These are phyloP conservation scores for Lizonia empirigonia DNA, from an alignment of 2,329 filamentous ascomycete genomes.

Conservation along the genomic window DNA sequence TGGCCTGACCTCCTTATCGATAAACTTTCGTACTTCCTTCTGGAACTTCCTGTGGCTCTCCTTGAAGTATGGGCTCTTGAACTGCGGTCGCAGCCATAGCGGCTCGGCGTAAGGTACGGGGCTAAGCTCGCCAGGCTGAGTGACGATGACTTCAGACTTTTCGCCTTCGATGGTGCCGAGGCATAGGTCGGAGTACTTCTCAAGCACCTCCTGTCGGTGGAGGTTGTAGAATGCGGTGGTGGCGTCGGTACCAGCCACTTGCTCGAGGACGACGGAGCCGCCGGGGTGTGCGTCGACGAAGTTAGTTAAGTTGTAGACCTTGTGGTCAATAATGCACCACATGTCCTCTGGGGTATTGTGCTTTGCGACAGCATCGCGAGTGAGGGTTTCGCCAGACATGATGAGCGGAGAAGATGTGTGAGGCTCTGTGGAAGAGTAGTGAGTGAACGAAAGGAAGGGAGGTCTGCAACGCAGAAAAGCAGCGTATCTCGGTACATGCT, in stretches of 20 bases:
- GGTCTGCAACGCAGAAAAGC: background rate
- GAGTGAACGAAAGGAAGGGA: background rate
- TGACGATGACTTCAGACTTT: constrained; percentile 73
- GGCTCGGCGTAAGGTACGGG: constrained; percentile 84
- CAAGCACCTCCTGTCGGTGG: constrained; percentile 85
- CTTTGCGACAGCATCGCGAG: constrained; percentile 69
- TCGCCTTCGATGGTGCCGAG: constrained; percentile 78
- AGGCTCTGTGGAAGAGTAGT: background rate
- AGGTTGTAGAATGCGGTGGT: constrained; percentile 89
- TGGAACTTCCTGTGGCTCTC: constrained; percentile 73
- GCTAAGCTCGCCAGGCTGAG: constrained; percentile 72
- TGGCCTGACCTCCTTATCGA: constrained; percentile 71
- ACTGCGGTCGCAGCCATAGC: constrained; percentile 77
- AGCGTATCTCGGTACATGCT: constrained; percentile 15
- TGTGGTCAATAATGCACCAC: constrained; percentile 85
- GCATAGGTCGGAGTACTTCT: constrained; percentile 76
- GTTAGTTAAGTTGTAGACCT: constrained; percentile 84
- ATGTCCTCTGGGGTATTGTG: constrained; percentile 77
- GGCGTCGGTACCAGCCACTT: constrained; percentile 81
- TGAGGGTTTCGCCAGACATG: constrained; percentile 48
- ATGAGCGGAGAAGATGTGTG: constrained; percentile 6
- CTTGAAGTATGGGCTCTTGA: constrained; percentile 80
- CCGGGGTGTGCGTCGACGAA: constrained; percentile 87
- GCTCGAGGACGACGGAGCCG: constrained; percentile 76
- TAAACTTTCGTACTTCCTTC: constrained; percentile 73